Base-by-base conservation (phyloP, 2,329 filamentous ascomycete species). In the Penicillium concentricum region DNA sequence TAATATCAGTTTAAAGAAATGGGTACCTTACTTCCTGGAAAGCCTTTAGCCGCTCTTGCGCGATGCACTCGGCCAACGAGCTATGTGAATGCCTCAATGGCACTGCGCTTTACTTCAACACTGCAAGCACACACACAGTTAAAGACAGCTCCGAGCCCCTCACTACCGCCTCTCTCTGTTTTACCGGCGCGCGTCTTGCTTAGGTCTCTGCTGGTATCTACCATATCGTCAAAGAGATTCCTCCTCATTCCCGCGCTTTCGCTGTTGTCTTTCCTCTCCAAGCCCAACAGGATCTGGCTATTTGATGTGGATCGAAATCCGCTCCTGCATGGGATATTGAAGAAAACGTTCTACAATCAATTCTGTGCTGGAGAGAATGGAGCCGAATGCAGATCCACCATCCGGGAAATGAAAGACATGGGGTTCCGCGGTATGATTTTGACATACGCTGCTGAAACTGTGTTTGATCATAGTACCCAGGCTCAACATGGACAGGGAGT, bases 381-480 rank as follows among this genome's bases (percentile, higher is more conserved):
- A 0, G 66, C 71, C 1, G 90, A 96, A 74, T 87, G 94, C 3
- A 78, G 79, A 48, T 73, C 71, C 20, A 92, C 88, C 0, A 84
- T 91, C 32, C 70, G 79, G 2, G 78, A 81, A 4, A 79, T 95
- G 34, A 90, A 90, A 72, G 74, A 80, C 24, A 86, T 93, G 51
- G 92, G 92, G 0, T 95, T 92, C 70, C 84, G 83, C 18, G 92
- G 92, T 15, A 88, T 95, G 12, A 91, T 96, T 51, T 81, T 96
- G 51, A 87, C 89, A 51, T 96, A 95, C 64, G 91, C 91, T 6
- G 84, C 84, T 60, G 92, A 96, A 73, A 89, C 94, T 0, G 87
- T 92, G 9, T 79, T 90, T 28, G 71, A 75, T 46, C 63, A 70
- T 28, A 64, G 67, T 13, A 67, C 63, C n/a, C 63, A 67, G 12